Conservation (phyloP, 441 rosid species). For the Gossypium lobatum region DNA sequence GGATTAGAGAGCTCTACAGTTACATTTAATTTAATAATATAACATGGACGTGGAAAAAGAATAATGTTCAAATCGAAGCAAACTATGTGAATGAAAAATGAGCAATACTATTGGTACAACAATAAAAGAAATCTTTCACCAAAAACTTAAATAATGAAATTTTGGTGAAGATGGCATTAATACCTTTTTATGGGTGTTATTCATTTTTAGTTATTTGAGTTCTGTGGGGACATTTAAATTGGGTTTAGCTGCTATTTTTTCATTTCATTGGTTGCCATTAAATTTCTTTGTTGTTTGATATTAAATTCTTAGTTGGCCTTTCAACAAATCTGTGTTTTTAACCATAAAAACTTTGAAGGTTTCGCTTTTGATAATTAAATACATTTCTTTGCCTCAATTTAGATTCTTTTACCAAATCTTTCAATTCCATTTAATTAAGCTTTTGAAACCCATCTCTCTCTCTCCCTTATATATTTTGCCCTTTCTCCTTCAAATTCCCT, state of each 20-base stretch:
- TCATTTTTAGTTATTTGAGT: conserved; percentile 22
- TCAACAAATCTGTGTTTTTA: conserved; percentile 27
- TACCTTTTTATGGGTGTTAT: background rate
- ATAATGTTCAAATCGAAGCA: too few species aligned
- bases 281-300: conserved; percentile 54
- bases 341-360: conserved; percentile 46
- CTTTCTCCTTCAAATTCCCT: conserved; percentile 38
- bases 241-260: conserved; percentile 24
- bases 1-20: too few species aligned
- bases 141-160: conserved; percentile 6
- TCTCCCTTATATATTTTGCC: conserved; percentile 47
- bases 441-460: conserved; percentile 46
- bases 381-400: conserved; percentile 65
- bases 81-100: background rate
- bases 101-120: background rate
- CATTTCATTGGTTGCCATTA: conserved; percentile 57
- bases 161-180: conserved; percentile 34
- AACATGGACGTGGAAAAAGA: too few species aligned
- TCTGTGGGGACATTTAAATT: conserved; percentile 24
- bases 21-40: too few species aligned
- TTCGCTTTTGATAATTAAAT: conserved; percentile 27
- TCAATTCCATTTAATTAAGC: conserved; percentile 59
- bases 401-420: conserved; percentile 44
- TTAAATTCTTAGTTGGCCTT: conserved; percentile 51
- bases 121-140: background rate